These are phyloP conservation scores for Schizochytrium sp. DNA, from an alignment of 108 stramenopile genomes.

Conservation along the genomic window DNA sequence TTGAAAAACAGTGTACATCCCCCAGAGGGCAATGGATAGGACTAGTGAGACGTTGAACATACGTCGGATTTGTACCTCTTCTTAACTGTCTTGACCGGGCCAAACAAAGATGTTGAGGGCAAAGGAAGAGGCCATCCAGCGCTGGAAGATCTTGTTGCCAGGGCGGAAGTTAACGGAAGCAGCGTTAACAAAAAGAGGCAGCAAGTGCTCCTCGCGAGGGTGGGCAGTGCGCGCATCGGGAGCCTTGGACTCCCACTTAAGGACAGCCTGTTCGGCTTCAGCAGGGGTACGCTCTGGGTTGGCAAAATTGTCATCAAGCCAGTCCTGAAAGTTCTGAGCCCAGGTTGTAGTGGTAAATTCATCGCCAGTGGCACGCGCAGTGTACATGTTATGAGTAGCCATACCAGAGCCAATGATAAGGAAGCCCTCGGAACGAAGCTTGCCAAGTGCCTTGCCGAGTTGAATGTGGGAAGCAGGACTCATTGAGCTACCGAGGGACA, in stretches of 20 bases:
- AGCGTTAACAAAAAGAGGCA: slow-evolving; percentile 69
- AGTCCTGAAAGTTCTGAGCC: slow-evolving; percentile 67
- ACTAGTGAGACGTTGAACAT: too few species aligned
- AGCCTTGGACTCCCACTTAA: slow-evolving; percentile 67
- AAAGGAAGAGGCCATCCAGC: slow-evolving; percentile 56
- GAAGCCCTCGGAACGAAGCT: slow-evolving; percentile 77
- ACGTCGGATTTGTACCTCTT: too few species aligned
- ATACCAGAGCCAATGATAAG: slow-evolving; percentile 83
- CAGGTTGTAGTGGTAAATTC: slow-evolving; percentile 11
- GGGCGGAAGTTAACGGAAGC: slow-evolving; percentile 61
- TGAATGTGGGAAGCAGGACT: slow-evolving; percentile 72
- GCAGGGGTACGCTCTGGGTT: slow-evolving; percentile 6
- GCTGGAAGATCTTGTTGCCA: background rate
- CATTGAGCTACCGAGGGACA: slow-evolving; percentile 75
- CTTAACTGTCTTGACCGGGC: background rate
- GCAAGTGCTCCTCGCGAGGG: slow-evolving; percentile 74
- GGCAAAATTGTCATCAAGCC: slow-evolving; percentile 68
- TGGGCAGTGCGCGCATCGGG: slow-evolving; percentile 67
- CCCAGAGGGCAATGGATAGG: too few species aligned
- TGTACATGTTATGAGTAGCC: slow-evolving; percentile 80
- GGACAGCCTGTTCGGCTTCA: slow-evolving; percentile 60
- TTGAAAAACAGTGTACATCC: too few species aligned
- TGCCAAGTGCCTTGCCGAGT: slow-evolving; percentile 79
- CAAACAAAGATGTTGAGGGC: slow-evolving; percentile 53
- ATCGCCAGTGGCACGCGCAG: slow-evolving; percentile 42